These are phyloP conservation scores for Nitzschia palea DNA, from an alignment of 108 stramenopile species.

Conservation along the genomic window DNA sequence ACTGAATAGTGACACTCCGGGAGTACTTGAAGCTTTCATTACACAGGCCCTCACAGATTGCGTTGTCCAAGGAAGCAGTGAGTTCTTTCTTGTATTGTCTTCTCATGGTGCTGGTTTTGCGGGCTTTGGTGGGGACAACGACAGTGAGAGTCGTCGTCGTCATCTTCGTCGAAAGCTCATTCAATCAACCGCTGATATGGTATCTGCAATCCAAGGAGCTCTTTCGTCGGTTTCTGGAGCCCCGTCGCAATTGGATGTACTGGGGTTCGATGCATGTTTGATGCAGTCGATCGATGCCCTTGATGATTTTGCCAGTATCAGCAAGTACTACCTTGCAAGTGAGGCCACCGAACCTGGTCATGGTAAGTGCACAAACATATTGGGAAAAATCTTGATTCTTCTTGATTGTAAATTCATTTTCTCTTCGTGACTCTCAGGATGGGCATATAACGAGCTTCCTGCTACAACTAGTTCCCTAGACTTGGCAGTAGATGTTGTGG, in stretches of 20 bases:
- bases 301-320: background rate
- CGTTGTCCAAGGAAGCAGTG: background rate
- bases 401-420: too few species aligned
- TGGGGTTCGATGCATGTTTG: conserved; percentile 19
- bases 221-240: background rate
- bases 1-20: background rate
- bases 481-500: background rate
- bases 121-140: conserved; percentile 14
- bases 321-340: conserved; percentile 8
- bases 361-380: background rate
- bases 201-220: background rate
- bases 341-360: conserved; percentile 10
- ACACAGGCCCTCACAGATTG: conserved; percentile 10
- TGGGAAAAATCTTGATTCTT: background rate
- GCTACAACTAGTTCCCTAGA: conserved; percentile 1
- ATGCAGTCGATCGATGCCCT: conserved; percentile 3
- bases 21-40: background rate
- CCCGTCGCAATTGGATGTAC: background rate
- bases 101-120: conserved; percentile 18
- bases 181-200: background rate
- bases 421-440: conserved; percentile 19
- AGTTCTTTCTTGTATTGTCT: conserved; percentile 1
- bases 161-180: conserved; percentile 16
- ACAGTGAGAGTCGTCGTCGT: background rate
- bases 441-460: conserved; percentile 8